Evolutionary conservation across 2,329 filamentous ascomycete genomes (phyloP), one percentile per base, ranked within the genome.

Genomic region (Fusarium verticillioides): DNA sequence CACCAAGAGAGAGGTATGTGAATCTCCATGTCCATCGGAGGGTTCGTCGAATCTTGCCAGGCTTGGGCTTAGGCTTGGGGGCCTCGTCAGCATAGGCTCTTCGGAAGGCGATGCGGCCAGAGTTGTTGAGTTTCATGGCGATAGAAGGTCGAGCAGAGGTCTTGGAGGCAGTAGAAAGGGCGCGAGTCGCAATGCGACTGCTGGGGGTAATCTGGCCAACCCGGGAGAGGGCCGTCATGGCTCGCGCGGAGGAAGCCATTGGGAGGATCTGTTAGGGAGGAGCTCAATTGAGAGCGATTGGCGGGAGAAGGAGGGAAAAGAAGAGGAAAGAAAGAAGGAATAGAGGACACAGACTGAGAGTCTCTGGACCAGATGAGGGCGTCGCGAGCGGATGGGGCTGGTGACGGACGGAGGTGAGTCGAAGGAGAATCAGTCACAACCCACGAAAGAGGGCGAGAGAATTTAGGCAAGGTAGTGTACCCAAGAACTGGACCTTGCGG

Each of bases 11-110:
- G 73, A 98, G 84, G 81, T 96, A 95, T 63, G 92, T 93, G 78
- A 94, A 81, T 78, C 96, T 91, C 93, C 94, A 98, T 66, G 91
- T 84, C 91, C 93, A 97, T 81, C 89, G 89, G 80, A 98, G 87
- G 74, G 90, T 88, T 63, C 86, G 85, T 66, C 91, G 85, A 83
- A 96, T 92, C 80, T 91, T 90, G 78, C 86, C 84, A 47, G 85
- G 82, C 78, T 84, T 85, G 58, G 86, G 84, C 78, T 84, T 85
- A 60, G 86, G 83, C 69, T 84, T 80, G 60, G 85, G 84, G 34
- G 84, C 81, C 69, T 84, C 84, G 77, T 90, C 87, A 62, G 89
- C 88, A 73, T 87, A 87, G 66, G 81, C 79, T 77, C 85, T 81
- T 65, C 81, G 81, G 78, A 85, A 85, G 46, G 81, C 82, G 67